Evolutionary conservation across 2,329 filamentous ascomycete species (phyloP), one percentile per base, ranked within the genome.

Genomic region (Fusarium acutatum): DNA sequence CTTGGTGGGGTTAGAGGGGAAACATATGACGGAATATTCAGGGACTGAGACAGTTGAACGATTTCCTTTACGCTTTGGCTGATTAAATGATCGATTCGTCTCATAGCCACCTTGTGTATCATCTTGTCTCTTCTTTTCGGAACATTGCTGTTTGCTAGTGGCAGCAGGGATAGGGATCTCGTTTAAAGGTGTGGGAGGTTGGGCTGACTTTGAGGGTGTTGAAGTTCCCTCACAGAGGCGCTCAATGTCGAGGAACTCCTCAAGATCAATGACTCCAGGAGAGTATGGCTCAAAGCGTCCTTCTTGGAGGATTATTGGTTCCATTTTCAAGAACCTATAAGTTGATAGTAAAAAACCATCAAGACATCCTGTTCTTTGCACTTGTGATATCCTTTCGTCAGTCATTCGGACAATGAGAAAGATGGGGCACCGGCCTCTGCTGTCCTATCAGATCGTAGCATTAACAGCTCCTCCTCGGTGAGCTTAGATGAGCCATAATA

Each of bases 21-120:
- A 79, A 59, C 77, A 79, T 18, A 79, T 77, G 56, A 79, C 68
- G 10, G 77, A 74, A 57, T 76, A 78, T 56, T 75, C 67, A 24
- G 67, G 69, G 28, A 67, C 59, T 41, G 67, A 44, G 26, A 57
- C 49, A 53, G 53, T 67, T 44, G 54, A 70, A 34, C 67, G 46
- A 24, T 38, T 52, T 60, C 53, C 49, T 49, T 49, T 68, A 26
- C 44, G 53, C 15, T 56, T 52, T 54, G 44, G 54, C 38, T 46
- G 56, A 13, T 41, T 38, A n/a, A 46, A 22, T 17, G 15, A 38
- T 40, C 24, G 47, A 37, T 26, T 40, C n/a, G 12, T 52, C 56
- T 64, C 43, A n/a, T 22, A 40, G 17, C 18, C 40, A 40, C 44
- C 59, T 50, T 46, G 41, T 41, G 40, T 58, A 37, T 64, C 59